Conservation (phyloP, 139 green algal species). For the Protoeuglena noctilucae region DNA sequence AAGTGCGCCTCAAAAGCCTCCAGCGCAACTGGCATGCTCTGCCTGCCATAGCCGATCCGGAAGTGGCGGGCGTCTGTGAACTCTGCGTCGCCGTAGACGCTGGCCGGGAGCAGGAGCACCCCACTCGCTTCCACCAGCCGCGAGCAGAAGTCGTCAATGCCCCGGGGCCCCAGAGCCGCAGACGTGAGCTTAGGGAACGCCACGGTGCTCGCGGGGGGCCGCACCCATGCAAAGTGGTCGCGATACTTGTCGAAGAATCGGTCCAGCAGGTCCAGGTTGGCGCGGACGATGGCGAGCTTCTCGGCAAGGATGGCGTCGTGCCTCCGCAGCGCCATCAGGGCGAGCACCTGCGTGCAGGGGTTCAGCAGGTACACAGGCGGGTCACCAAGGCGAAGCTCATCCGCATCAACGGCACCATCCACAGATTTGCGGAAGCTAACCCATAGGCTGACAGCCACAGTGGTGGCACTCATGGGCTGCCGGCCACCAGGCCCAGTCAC, state of each 20-base stretch:
- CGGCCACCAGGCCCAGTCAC: conserved; percentile 13
- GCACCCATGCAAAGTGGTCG: conserved; percentile 26
- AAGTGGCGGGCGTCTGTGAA: conserved; percentile 20
- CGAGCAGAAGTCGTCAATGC: conserved; percentile 24
- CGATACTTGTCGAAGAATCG: conserved; percentile 21
- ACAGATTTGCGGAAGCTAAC: neutral
- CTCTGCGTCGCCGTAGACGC: conserved; percentile 32
- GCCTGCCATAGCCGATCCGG: too few species aligned
- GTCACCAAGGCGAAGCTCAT: too few species aligned
- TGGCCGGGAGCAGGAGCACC: conserved; percentile 50
- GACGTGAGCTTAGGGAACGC: conserved; percentile 25
- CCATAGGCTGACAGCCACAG: neutral
- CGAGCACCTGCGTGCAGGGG: conserved; percentile 32
- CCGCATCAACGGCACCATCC: too few species aligned
- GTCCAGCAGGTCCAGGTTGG: conserved; percentile 22
- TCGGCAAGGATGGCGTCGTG: conserved; percentile 16
- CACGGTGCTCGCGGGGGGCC: conserved; percentile 24
- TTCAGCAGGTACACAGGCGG: too few species aligned
- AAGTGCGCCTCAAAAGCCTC: too few species aligned
- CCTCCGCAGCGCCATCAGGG: conserved; percentile 33
- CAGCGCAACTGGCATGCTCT: too few species aligned
- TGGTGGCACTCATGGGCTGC: too few species aligned
- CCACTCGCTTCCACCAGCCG: conserved; percentile 26
- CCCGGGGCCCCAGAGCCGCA: too few species aligned
- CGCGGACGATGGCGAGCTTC: conserved; percentile 22